A percentile compares a stretch with the other conserved stretches of the same genome.
These are phyloP conservation scores for Rubia yunnanensis DNA, from an alignment of 257 asterid genomes.

Conservation along the genomic window DNA sequence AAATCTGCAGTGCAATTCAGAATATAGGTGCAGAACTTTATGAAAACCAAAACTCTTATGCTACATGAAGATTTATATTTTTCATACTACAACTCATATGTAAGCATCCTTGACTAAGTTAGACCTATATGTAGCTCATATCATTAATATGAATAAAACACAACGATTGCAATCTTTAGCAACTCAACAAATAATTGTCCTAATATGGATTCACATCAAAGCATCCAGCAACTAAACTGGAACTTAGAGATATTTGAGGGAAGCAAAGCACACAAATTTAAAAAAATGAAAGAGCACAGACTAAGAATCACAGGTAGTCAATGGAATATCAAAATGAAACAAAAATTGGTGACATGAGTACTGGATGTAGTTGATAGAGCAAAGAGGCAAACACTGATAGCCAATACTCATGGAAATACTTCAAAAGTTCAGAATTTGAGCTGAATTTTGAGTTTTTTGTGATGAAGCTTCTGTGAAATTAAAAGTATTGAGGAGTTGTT, in stretches of 20 bases:
- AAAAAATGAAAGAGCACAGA: not conserved
- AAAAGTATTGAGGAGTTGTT: not conserved
- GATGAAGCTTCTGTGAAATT: not conserved
- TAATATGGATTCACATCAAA: not conserved
- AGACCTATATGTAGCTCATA: not conserved
- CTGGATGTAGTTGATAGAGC: not conserved
- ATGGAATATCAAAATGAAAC: not conserved
- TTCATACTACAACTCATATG: not conserved
- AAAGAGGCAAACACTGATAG: not conserved
- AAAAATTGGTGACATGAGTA: not conserved
- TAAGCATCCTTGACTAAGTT: not conserved
- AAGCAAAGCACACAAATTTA: not conserved
- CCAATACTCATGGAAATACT: not conserved
- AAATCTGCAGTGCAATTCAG: conserved; percentile 54
- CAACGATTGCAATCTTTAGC: not conserved
- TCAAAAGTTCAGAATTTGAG: not conserved
- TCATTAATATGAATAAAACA: not conserved
- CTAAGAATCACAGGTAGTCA: not conserved
- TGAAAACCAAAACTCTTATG: not conserved
- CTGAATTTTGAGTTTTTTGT: not conserved
- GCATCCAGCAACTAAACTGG: not conserved
- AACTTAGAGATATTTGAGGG: not conserved
- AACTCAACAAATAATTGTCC: not conserved
- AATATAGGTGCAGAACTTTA: conserved; percentile 14
- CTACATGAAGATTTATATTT: not conserved